Conservation (phyloP, 1,284 basidiomycete species). For the Rhizopogon hawkerae region DNA sequence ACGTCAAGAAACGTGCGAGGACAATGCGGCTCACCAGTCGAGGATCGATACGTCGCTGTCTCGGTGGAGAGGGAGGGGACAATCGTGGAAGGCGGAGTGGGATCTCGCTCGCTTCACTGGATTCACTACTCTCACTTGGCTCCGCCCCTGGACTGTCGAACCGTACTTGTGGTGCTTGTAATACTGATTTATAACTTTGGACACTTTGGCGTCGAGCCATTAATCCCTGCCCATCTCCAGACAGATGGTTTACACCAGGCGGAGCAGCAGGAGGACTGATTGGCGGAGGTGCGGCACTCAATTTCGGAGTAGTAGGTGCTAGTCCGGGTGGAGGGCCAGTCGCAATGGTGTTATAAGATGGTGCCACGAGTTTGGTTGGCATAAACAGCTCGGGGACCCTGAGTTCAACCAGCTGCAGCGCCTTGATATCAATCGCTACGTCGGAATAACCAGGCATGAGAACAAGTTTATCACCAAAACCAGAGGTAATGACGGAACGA, state of each 20-base stretch:
- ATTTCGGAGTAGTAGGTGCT: constrained; percentile 13
- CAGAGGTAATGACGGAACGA: constrained; percentile 55
- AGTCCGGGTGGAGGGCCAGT: constrained; percentile 22
- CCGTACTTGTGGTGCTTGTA: constrained; percentile 12
- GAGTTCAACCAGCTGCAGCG: constrained; percentile 47
- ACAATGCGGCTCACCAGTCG: constrained; percentile 38
- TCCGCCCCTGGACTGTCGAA: constrained; percentile 8
- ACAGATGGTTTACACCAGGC: constrained; percentile 1
- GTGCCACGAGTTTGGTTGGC: constrained; percentile 36
- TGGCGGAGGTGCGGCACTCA: constrained; percentile 7
- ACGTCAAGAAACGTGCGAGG: constrained; percentile 11
- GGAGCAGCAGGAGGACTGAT: constrained; percentile 11
- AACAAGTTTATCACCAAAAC: constrained; percentile 56
- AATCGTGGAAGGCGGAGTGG: constrained; percentile 9
- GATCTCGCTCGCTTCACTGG: constrained; percentile 29
- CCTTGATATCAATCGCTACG: constrained; percentile 49
- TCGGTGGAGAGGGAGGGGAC: constrained; percentile 27
- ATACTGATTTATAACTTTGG: constrained; percentile 27
- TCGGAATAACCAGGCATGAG: constrained; percentile 57
- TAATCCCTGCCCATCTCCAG: constrained; percentile 12
- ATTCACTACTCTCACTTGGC: constrained; percentile 22
- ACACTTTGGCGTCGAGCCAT: constrained; percentile 20
- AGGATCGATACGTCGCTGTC: constrained; percentile 37
- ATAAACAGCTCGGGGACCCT: constrained; percentile 58
- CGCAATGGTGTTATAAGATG: constrained; percentile 21